Percentiles rank a stretch among this genome's conserved stretches.
phyloP scores from a whole-genome alignment of 164 flowering plant species.

The Paratinospora sagittata region DNA sequence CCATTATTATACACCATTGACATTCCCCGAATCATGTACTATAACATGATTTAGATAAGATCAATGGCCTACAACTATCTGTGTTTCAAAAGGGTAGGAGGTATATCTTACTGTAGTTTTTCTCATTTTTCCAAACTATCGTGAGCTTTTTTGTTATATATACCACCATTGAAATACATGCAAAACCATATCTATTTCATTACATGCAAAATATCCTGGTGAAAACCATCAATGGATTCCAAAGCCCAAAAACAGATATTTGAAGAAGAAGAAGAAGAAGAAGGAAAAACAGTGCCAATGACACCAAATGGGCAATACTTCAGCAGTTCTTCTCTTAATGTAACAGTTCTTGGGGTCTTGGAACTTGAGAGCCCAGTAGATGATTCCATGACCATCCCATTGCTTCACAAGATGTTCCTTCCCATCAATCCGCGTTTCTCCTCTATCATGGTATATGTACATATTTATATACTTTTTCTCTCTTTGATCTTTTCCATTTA shows the following conservation, averaged over 20 bases:
- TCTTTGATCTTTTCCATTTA: neutral
- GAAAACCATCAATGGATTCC: neutral
- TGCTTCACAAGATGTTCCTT: constrained; percentile 34
- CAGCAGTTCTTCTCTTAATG: constrained; percentile 36
- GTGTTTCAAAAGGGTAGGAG: neutral
- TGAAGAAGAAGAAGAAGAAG: constrained; percentile 10
- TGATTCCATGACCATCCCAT: constrained; percentile 19
- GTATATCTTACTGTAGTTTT: neutral
- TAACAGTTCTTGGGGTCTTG: constrained; percentile 30
- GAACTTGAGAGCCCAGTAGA: constrained; percentile 40
- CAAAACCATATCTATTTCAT: no score
- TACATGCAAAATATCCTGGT: neutral
- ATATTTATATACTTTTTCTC: constrained; percentile 8
- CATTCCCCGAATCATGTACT: neutral
- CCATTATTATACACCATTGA: neutral
- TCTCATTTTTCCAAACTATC: no score
- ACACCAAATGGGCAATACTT: constrained; percentile 50
- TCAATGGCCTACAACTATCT: neutral
- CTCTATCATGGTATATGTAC: constrained; percentile 60
- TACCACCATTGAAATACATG: no score
- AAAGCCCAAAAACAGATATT: neutral
- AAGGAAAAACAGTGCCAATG: constrained; percentile 23
- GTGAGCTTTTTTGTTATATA: no score
- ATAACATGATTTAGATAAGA: no score
- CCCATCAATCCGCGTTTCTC: constrained; percentile 61